A percentile compares a stretch with the other conserved stretches of the same genome.
Evolutionary conservation across 2,329 filamentous ascomycete genomes (phyloP).

Genomic region (Fusarium coffeatum): DNA sequence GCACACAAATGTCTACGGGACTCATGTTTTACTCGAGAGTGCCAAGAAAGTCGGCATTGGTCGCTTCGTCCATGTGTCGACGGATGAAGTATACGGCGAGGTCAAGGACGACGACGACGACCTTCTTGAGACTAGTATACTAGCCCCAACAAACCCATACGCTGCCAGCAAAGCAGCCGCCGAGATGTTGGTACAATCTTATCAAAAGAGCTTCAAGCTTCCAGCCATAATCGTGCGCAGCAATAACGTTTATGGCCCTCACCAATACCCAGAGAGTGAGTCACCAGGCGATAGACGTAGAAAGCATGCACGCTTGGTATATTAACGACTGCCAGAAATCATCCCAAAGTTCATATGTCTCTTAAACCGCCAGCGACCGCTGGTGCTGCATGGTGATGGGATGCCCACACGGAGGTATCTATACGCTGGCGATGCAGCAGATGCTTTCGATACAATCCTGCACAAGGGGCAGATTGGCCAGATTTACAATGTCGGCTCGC

Average conservation of each 20-base stretch:
- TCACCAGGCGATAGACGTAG: neutral
- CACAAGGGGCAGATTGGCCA: constrained; percentile 80
- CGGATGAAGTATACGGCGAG: constrained; percentile 88
- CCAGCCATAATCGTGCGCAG: constrained; percentile 83
- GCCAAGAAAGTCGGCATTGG: constrained; percentile 77
- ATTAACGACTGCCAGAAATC: constrained; percentile 68
- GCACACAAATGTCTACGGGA: constrained; percentile 83
- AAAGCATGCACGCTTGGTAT: neutral
- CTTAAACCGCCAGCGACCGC: constrained; percentile 72
- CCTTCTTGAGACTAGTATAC: constrained; percentile 76
- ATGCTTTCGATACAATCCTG: constrained; percentile 86
- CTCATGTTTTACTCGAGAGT: constrained; percentile 83
- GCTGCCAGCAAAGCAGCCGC: constrained; percentile 84
- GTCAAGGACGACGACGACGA: constrained; percentile 78
- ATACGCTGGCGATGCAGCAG: constrained; percentile 81
- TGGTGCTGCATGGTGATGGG: constrained; percentile 82
- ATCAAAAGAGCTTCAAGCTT: constrained; percentile 83
- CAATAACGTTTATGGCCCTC: constrained; percentile 88
- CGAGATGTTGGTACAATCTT: constrained; percentile 89
- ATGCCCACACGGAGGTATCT: constrained; percentile 80
- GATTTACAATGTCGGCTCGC: constrained; percentile 84
- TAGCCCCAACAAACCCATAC: constrained; percentile 85
- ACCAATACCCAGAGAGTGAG: constrained; percentile 86
- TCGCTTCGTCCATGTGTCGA: constrained; percentile 84
- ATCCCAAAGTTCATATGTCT: constrained; percentile 85